These are phyloP conservation scores for Coniosporium apollinis DNA, from an alignment of 495 filamentous ascomycete species.

Conservation along the genomic window DNA sequence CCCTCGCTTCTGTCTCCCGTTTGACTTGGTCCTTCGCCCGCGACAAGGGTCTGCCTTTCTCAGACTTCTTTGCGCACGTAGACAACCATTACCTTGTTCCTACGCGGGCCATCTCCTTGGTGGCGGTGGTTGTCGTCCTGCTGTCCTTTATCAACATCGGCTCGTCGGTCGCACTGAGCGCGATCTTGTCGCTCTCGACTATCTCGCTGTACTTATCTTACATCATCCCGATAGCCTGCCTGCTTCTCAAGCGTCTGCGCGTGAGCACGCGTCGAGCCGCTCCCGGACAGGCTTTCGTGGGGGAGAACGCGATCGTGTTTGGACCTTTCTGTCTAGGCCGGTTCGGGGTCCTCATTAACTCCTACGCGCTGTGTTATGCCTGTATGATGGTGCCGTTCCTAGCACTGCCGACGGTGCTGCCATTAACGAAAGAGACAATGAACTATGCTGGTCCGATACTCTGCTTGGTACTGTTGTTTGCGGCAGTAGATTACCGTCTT, in stretches of 20 bases:
- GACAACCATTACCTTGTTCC: conserved; percentile 4
- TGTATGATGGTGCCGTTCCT: not conserved
- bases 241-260: not conserved
- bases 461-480: conserved; percentile 1
- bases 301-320: conserved; percentile 1
- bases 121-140: conserved; percentile 1
- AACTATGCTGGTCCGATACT: not conserved
- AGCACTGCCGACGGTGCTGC: not conserved
- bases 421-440: not conserved
- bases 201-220: conserved; percentile 51
- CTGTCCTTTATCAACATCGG: conserved; percentile 3
- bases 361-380: conserved; percentile 3
- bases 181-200: conserved; percentile 44
- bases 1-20: conserved; percentile 5
- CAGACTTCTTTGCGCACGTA: conserved; percentile 6
- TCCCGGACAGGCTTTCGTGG: conserved; percentile 1
- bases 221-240: conserved; percentile 34
- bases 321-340: conserved; percentile 2
- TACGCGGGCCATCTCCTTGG: conserved; percentile 1
- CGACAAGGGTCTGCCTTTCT: conserved; percentile 9
- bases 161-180: conserved; percentile 40
- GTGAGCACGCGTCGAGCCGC: no score
- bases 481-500: not conserved
- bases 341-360: conserved; percentile 1
- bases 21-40: conserved; percentile 6